phyloP scores from a whole-genome alignment of 495 filamentous ascomycete species.

The Penicillium goetzii region DNA sequence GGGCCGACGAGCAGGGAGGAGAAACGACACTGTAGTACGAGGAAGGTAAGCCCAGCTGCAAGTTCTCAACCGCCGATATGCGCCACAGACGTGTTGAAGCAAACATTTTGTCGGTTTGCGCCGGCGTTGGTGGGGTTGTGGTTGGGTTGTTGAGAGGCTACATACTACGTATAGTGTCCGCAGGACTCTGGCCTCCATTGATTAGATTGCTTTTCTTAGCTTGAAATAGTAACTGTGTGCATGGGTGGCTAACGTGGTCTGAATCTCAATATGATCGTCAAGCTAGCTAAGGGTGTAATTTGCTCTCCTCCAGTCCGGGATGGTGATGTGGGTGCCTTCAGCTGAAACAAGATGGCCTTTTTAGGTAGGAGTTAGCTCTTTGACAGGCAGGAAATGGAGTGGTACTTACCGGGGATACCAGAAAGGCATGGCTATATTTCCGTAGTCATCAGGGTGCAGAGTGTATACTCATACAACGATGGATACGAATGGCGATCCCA shows the following conservation, averaged over 20 bases:
- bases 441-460: background rate
- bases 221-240: background rate
- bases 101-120: slow-evolving; percentile 3
- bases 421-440: background rate
- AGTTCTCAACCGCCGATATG: background rate
- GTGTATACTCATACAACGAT: no score
- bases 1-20: background rate
- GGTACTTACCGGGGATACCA: background rate
- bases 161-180: background rate
- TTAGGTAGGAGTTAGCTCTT: background rate
- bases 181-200: background rate
- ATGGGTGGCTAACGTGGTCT: background rate
- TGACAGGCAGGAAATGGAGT: background rate
- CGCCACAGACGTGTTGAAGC: slow-evolving; percentile 17
- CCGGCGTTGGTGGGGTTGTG: background rate
- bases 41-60: background rate
- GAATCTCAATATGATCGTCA: slow-evolving; percentile 1
- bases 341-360: background rate
- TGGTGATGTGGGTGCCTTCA: background rate
- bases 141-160: background rate
- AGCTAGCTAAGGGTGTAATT: background rate
- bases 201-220: background rate
- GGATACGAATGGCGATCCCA: no score
- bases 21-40: background rate
- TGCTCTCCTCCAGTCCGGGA: background rate